Evolutionary conservation across 2,329 filamentous ascomycete species (phyloP), one percentile per base, ranked within the genome.

Genomic region (Exophiala dermatitidis): DNA sequence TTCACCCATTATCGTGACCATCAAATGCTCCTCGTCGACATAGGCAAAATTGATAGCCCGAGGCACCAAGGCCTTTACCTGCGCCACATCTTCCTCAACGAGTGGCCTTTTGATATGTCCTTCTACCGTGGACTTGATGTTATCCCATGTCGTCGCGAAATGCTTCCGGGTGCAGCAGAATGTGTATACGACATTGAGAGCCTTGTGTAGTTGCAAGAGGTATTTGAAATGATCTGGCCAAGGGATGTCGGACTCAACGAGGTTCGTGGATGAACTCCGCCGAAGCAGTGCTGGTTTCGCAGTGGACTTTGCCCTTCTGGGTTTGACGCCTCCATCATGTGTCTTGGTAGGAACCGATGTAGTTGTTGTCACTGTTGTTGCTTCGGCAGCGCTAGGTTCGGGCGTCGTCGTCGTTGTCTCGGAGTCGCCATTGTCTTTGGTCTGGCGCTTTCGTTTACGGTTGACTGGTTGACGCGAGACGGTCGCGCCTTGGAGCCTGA

Each of bases 91-190:
- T 56, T 86, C 83, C 19, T 93, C 72, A 0, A 75, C 75, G 40
- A 98, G 70, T 12, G 82, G 74, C 28, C 81, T 78, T 63, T 86
- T 84, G 56, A 83, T 90, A 65, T 96, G 89, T 0, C 80, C 81
- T 68, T 96, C 89, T 0, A 97, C 91, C 0, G 91, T 81, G 5
- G 82, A 80, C 62, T 84, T 89, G 44, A 98, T 86, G 4, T 86
- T 95, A 10, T 93, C 86, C 61, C 96, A 89, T 0, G 91, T 96
- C 0, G 93, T 97, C 0, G 88, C 84, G 30, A 97, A 78, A 64
- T 97, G 88, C 67, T 95, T 96, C 43, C 93, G 83, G 1, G 91
- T 91, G 66, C 84, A 93, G 72, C 89, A 95, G 66, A 98, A 97
- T 0, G 93, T 97, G 64, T 89, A 95, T 0, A 97, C 89, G 1